Conservation (phyloP, 1,139 yeast genomes). For the Suhomyces bribrorum region DNA sequence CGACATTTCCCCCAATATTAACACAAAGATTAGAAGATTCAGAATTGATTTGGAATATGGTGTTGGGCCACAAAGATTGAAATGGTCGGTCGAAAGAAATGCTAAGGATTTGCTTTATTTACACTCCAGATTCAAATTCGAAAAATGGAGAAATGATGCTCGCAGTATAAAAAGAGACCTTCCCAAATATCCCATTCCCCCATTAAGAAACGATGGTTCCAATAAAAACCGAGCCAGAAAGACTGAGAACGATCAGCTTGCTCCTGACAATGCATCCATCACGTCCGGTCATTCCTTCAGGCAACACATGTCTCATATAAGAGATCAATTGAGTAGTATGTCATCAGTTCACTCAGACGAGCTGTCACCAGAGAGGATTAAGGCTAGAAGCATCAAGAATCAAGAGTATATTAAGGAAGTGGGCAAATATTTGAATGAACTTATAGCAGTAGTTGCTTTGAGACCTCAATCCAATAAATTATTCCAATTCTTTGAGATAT, state of each 20-base stretch:
- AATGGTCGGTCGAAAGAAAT: slow-evolving; percentile 78
- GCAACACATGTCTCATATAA: slow-evolving; percentile 29
- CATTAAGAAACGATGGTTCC: slow-evolving; percentile 17
- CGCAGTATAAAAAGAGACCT: slow-evolving; percentile 36
- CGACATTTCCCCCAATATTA: slow-evolving; percentile 46
- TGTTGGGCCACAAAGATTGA: slow-evolving; percentile 72
- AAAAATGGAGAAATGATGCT: slow-evolving; percentile 38
- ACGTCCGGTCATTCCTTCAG: slow-evolving; percentile 23
- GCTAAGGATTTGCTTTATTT: slow-evolving; percentile 69
- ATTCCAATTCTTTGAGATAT: slow-evolving; percentile 84
- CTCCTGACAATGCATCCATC: slow-evolving; percentile 19
- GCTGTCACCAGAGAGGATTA: slow-evolving; percentile 34
- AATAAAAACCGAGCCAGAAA: slow-evolving; percentile 7
- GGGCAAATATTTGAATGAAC: slow-evolving; percentile 62
- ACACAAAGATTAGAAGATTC: slow-evolving; percentile 55
- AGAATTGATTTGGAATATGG: slow-evolving; percentile 84
- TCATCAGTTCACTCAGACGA: slow-evolving; percentile 30
- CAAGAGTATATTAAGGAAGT: slow-evolving; percentile 45
- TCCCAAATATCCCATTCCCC: slow-evolving; percentile 45
- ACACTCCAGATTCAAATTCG: slow-evolving; percentile 66
- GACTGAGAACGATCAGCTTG: neutral
- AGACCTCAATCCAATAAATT: slow-evolving; percentile 80
- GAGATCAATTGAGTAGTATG: slow-evolving; percentile 33
- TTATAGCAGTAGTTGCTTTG: slow-evolving; percentile 61
- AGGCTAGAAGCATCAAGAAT: slow-evolving; percentile 28